Conservation (phyloP, 257 asterid species). For the Parsonsia alboflavescens region DNA sequence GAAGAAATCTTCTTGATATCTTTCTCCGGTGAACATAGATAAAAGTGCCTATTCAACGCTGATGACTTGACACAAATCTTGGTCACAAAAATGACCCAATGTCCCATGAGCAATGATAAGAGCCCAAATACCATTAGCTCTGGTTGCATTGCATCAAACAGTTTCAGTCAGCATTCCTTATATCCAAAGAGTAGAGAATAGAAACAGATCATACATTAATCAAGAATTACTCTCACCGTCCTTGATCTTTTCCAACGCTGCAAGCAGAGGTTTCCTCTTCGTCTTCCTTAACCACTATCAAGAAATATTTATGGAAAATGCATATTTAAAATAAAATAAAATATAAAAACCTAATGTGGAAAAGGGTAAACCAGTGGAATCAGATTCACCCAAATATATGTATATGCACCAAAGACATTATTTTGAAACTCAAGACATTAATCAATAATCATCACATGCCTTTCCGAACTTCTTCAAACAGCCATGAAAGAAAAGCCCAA, state of each 20-base stretch:
- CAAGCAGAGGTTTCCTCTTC: conserved; percentile 73
- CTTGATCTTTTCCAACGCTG: conserved; percentile 78
- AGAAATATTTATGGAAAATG: conserved; percentile 9
- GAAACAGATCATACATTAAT: neutral
- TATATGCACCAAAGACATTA: neutral
- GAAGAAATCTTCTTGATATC: conserved; percentile 18
- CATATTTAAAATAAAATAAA: too few relatives aligned
- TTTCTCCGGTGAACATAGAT: conserved; percentile 58
- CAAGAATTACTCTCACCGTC: conserved; percentile 48
- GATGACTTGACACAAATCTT: conserved; percentile 84
- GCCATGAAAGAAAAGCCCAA: conserved; percentile 37
- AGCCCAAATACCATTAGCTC: conserved; percentile 93
- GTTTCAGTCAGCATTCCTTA: neutral
- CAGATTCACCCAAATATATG: neutral
- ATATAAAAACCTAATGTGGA: neutral
- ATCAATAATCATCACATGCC: conserved; percentile 10
- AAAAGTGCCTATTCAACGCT: conserved; percentile 66
- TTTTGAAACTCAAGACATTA: neutral
- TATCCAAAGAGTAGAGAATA: neutral
- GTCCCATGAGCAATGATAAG: conserved; percentile 89
- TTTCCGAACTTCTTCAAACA: conserved; percentile 31
- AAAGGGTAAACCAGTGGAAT: neutral
- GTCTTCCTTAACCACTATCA: conserved; percentile 79
- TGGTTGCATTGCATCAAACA: conserved; percentile 28
- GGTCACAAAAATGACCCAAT: conserved; percentile 71